Evolutionary conservation across 23 red algal genomes (phyloP).

Genomic region (Rhodosorus marinus): DNA sequence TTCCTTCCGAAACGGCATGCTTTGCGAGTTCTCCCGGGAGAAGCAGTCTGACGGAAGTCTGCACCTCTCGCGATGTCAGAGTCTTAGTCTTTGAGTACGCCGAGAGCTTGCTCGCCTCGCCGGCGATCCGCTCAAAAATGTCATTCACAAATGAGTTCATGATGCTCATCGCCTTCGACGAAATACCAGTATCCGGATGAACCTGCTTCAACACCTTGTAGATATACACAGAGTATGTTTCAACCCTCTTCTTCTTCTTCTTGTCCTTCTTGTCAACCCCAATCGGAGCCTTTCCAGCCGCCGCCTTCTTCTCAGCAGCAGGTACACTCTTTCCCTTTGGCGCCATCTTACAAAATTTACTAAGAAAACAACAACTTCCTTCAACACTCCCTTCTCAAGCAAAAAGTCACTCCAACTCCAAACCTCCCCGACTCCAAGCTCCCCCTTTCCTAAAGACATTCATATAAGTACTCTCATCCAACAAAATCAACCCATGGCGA

Average conservation of each 20-base stretch:
- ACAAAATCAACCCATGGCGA: too few relatives aligned
- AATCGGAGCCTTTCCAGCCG: conserved; percentile 43
- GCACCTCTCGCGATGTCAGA: conserved; percentile 89
- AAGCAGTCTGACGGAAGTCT: conserved; percentile 91
- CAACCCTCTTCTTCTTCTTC: conserved; percentile 69
- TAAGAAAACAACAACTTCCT: too few relatives aligned
- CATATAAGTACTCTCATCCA: too few relatives aligned
- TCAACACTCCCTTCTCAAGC: too few relatives aligned
- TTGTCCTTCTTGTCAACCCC: conserved; percentile 41
- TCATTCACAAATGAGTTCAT: conserved; percentile 99
- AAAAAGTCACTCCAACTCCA: too few relatives aligned
- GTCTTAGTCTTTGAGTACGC: conserved; percentile 93
- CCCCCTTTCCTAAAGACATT: too few relatives aligned
- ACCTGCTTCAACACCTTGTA: conserved; percentile 99
- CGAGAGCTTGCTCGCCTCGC: conserved; percentile 71
- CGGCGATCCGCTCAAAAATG: conserved; percentile 89
- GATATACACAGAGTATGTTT: conserved; percentile 98
- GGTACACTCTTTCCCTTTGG: conserved; percentile 90
- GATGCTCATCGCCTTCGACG: conserved; percentile 95
- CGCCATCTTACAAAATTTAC: conserved; percentile 25
- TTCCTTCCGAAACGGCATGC: conserved; percentile 94
- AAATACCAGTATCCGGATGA: conserved; percentile 95
- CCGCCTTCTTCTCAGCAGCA: conserved; percentile 83
- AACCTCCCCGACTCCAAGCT: too few relatives aligned
- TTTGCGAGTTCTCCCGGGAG: conserved; percentile 95